Evolutionary conservation across 257 asterid species (phyloP).

Genomic region (Petunia secreta): DNA sequence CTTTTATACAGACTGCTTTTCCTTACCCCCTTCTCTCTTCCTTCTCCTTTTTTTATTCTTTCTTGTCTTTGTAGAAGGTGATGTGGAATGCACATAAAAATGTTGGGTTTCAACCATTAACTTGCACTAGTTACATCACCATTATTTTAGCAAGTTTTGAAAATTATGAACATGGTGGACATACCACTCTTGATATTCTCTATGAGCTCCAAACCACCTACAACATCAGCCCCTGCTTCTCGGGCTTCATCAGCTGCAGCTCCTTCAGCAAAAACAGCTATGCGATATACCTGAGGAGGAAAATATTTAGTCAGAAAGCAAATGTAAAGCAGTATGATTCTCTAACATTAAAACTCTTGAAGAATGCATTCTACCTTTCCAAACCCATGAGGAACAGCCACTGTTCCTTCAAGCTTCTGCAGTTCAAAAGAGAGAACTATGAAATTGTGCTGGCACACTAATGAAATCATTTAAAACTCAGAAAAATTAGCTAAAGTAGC

Average conservation of each 20-base stretch:
- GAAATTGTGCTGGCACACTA: not conserved
- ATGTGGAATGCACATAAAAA: too few species aligned
- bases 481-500: constrained; percentile 16
- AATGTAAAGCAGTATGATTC: constrained; percentile 27
- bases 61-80: too few species aligned
- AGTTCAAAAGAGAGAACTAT: constrained; percentile 31
- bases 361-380: constrained; percentile 67
- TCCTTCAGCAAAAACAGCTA: constrained; percentile 98
- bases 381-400: constrained; percentile 88
- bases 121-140: not conserved
- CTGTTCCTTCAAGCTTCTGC: constrained; percentile 86
- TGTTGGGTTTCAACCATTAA: not conserved
- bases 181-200: constrained; percentile 73
- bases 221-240: constrained; percentile 90
- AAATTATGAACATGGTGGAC: constrained; percentile 19
- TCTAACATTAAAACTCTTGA: constrained; percentile 23
- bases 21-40: too few species aligned
- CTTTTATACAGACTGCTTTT: too few species aligned
- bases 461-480: not conserved
- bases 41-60: too few species aligned
- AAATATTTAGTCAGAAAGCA: constrained; percentile 36
- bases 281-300: constrained; percentile 61
- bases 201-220: constrained; percentile 93
- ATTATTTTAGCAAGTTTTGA: not conserved
- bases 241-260: constrained; percentile 95